Base-by-base conservation (phyloP, 2,329 filamentous ascomycete genomes). In the Aulographum hederae region DNA sequence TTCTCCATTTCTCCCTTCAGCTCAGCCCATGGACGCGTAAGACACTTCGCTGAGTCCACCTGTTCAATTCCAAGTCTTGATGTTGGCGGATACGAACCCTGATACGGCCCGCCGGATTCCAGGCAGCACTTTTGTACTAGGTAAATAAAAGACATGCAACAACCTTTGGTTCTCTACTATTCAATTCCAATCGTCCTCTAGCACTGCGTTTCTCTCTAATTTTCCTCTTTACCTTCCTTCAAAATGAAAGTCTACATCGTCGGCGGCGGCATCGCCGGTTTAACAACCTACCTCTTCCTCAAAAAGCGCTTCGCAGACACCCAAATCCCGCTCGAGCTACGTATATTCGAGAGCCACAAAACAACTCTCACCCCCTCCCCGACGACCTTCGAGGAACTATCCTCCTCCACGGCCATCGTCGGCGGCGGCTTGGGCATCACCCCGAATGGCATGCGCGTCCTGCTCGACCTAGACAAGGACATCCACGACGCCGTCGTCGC, bases 361-460 rank as follows among this genome's bases (percentile, higher is more conserved):
- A 36, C 41, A 11, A 30, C 13, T 6, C 17, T 13, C 8, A 34
- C 13, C 6, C 3, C 23, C 11, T 6, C 28, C 6, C 12, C 32
- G 4, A 6, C 17, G 13, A 28, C 34, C 18, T 18, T 37, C 15
- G 26, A 19, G 14, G 18, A 25, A 15, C 34, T 38, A 18, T 33
- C 17, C 14, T 25, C 31, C 14, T 39, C 42, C 21, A 41, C 41
- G 6, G 36, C 35, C 16, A 32, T 40, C 19, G 34, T 45, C 5
- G 46, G 47, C 5, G 43, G 41, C 16, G 41, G 45, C 12, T 37
- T 51, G n/a, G 44, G 42, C 10, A 35, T 51, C 33, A 38, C 39
- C 6, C 41, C 47, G 1, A 51, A 50, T 20, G 46, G 44, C 12
- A 40, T 46, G 34, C 41, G 41, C 2, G 38, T 43, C 6, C 35